Evolutionary conservation across 352 stramenopile genomes (phyloP).

Genomic region (Phytopythium cucurbitacearum): DNA sequence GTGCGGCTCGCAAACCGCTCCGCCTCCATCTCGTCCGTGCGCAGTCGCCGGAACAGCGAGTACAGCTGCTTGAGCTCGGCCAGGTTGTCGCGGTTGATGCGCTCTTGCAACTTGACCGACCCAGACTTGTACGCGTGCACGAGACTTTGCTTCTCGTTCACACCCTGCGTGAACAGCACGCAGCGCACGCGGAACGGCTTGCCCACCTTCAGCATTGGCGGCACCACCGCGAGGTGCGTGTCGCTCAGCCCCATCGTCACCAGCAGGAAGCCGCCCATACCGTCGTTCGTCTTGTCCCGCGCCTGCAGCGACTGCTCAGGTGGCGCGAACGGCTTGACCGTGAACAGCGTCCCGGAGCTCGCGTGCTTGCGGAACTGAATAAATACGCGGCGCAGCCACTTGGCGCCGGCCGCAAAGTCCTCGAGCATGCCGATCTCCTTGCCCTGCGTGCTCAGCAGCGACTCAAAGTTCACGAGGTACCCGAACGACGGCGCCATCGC

Average conservation of each 20-base stretch:
- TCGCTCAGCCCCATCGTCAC: slow-evolving; percentile 64
- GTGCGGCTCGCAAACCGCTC: slow-evolving; percentile 11
- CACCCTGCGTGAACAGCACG: slow-evolving; percentile 76
- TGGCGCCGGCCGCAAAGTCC: slow-evolving; percentile 79
- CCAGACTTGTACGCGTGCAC: slow-evolving; percentile 74
- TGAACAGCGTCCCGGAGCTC: slow-evolving; percentile 41
- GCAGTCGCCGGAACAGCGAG: slow-evolving; percentile 40
- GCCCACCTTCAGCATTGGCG: slow-evolving; percentile 33
- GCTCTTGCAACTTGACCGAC: slow-evolving; percentile 72
- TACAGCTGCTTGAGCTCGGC: slow-evolving; percentile 63
- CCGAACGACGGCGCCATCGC: slow-evolving; percentile 49
- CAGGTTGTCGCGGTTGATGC: slow-evolving; percentile 80
- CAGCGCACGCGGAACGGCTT: slow-evolving; percentile 52
- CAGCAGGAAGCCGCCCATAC: slow-evolving; percentile 19
- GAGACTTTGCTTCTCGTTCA: slow-evolving; percentile 85
- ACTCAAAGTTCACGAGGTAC: slow-evolving; percentile 82
- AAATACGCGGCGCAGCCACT: slow-evolving; percentile 80
- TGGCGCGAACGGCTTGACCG: slow-evolving; percentile 52
- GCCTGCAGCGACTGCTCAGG: slow-evolving; percentile 10
- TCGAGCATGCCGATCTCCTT: slow-evolving; percentile 95
- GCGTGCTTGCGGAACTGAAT: slow-evolving; percentile 63
- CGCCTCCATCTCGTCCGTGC: slow-evolving; percentile 32
- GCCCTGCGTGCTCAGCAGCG: slow-evolving; percentile 86
- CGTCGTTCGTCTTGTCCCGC: background rate
- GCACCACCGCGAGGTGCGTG: slow-evolving; percentile 47